Percentiles rank a stretch among this genome's conserved stretches.
Evolutionary conservation across 148 eudicot genomes (phyloP).

Genomic region (Polygonum maritimum): DNA sequence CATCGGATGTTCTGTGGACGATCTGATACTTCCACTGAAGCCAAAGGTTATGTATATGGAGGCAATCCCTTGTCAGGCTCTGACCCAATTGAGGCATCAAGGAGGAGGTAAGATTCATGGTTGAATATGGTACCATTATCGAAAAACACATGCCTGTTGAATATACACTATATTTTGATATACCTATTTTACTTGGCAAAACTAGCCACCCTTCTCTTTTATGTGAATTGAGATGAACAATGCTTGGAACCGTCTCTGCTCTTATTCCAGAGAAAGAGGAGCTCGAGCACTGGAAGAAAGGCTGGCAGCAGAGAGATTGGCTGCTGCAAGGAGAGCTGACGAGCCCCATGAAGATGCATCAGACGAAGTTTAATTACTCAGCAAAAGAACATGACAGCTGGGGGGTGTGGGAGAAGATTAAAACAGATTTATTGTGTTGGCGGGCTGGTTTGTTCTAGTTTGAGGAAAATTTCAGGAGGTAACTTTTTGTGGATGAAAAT

Average conservation of each 20-base stretch:
- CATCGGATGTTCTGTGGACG: constrained; percentile 80
- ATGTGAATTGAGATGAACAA: not conserved
- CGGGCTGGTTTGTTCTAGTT: not conserved
- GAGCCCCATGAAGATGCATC: constrained; percentile 45
- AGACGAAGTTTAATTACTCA: constrained; percentile 44
- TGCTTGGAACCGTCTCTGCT: not conserved
- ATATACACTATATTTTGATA: not conserved
- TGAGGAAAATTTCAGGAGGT: constrained; percentile 2
- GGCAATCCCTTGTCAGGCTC: constrained; percentile 78
- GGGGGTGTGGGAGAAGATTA: not conserved
- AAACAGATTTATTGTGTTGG: not conserved
- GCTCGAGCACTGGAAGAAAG: constrained; percentile 97
- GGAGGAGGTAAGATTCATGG: constrained; percentile 57
- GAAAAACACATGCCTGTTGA: not conserved
- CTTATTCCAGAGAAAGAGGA: constrained; percentile 73
- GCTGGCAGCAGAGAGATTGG: constrained; percentile 70
- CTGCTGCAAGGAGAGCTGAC: constrained; percentile 41
- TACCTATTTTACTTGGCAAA: not conserved
- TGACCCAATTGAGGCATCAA: constrained; percentile 85
- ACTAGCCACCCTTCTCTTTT: not conserved
- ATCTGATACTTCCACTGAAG: constrained; percentile 42
- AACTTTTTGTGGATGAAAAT: not conserved
- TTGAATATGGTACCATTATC: not conserved
- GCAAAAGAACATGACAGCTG: not conserved
- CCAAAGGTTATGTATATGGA: constrained; percentile 47